Evolutionary conservation across 148 eudicot species (phyloP).

Genomic region (Drosera capensis): DNA sequence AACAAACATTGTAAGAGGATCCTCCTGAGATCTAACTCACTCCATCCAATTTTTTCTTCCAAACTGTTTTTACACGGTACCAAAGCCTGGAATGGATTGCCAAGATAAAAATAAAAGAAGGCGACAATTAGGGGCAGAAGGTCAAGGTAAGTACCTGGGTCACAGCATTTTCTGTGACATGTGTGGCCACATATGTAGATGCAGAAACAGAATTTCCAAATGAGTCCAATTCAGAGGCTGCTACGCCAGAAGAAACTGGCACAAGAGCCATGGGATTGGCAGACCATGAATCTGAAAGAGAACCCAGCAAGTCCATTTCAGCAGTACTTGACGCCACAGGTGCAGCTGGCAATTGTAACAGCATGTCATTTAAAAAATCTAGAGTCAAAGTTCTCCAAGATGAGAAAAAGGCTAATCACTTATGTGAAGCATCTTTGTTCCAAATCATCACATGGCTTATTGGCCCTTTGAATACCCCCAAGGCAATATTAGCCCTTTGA

Average conservation of each 20-base stretch:
- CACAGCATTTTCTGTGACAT: slow-evolving; percentile 15
- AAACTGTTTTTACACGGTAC: too few relatives aligned
- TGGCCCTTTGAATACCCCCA: too few relatives aligned
- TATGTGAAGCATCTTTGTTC: too few relatives aligned
- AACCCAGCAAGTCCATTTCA: slow-evolving; percentile 70
- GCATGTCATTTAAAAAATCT: too few relatives aligned
- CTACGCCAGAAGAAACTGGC: slow-evolving; percentile 27
- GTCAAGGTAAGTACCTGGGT: slow-evolving; percentile 37
- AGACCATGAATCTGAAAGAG: slow-evolving; percentile 52
- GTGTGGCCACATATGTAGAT: slow-evolving; percentile 24
- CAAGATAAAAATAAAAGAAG: not conserved
- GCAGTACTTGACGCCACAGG: slow-evolving; percentile 34
- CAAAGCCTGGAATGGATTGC: not conserved
- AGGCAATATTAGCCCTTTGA: too few relatives aligned
- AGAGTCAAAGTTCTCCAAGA: too few relatives aligned
- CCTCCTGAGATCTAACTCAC: too few relatives aligned
- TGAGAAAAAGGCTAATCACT: too few relatives aligned
- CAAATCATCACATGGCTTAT: too few relatives aligned
- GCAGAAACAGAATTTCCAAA: slow-evolving; percentile 15
- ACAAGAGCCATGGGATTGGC: slow-evolving; percentile 46
- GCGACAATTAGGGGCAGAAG: not conserved
- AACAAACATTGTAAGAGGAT: too few relatives aligned
- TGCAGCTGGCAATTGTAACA: too few relatives aligned
- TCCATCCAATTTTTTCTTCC: too few relatives aligned
- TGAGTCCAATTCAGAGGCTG: slow-evolving; percentile 28